Conservation (phyloP, 140 eudicot species). For the Ambrosia hybrid region DNA sequence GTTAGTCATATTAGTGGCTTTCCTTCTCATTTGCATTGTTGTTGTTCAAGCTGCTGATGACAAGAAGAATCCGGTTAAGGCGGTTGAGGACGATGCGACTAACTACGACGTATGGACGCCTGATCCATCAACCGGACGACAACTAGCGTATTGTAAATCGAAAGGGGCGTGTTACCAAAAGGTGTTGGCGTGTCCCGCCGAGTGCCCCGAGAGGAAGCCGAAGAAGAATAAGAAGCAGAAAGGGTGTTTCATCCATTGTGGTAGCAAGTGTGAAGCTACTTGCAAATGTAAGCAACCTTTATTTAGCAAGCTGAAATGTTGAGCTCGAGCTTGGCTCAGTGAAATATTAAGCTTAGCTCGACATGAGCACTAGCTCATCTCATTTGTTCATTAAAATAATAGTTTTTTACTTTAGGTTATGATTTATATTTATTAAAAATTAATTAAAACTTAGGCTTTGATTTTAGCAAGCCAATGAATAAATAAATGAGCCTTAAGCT, state of each 20-base stretch:
- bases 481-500: no score
- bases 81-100: slow-evolving; percentile 37
- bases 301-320: no score
- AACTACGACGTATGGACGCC: slow-evolving; percentile 36
- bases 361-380: no score
- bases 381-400: no score
- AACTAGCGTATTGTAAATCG: slow-evolving; percentile 47
- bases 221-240: slow-evolving; percentile 64
- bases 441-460: no score
- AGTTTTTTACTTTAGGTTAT: no score
- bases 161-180: slow-evolving; percentile 39
- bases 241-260: slow-evolving; percentile 67
- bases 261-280: slow-evolving; percentile 70
- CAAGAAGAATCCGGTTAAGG: slow-evolving; percentile 18
- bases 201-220: slow-evolving; percentile 71
- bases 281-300: slow-evolving; percentile 54
- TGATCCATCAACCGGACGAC: slow-evolving; percentile 45
- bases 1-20: slow-evolving; percentile 37
- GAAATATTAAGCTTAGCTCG: no score
- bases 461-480: no score
- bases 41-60: slow-evolving; percentile 32
- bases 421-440: no score
- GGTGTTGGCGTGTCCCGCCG: slow-evolving; percentile 57
- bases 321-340: no score
- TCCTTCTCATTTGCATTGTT: slow-evolving; percentile 45